A percentile compares a stretch with the other conserved stretches of the same genome.
Conservation (phyloP, 176 grass and related monocot species). For the Oryza meyeriana region DNA sequence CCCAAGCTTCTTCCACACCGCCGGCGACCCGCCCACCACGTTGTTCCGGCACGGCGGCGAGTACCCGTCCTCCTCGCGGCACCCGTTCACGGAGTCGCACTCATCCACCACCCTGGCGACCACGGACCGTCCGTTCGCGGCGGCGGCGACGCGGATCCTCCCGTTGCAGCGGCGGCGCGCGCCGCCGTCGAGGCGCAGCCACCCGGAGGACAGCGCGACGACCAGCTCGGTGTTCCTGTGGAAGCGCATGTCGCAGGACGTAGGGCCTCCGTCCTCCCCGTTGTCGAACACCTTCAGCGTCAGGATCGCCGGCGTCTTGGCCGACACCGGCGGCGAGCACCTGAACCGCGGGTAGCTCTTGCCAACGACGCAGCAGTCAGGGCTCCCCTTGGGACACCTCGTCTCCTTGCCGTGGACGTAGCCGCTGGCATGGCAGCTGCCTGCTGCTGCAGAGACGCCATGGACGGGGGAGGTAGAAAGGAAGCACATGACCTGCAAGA, state of each 20-base stretch:
- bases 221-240: slow-evolving; percentile 29
- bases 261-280: slow-evolving; percentile 19
- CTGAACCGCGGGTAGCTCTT: no score
- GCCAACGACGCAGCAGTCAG: no score
- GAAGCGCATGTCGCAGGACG: slow-evolving; percentile 27
- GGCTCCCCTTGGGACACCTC: no score
- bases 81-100: slow-evolving; percentile 46
- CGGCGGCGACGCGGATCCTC: slow-evolving; percentile 39
- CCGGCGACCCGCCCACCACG: slow-evolving; percentile 38
- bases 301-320: not conserved
- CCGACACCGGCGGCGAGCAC: slow-evolving; percentile 37
- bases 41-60: slow-evolving; percentile 49
- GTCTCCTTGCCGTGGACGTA: no score
- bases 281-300: slow-evolving; percentile 16
- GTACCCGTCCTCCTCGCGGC: slow-evolving; percentile 34
- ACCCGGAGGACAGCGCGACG: slow-evolving; percentile 30
- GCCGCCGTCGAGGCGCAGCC: slow-evolving; percentile 9
- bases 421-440: no score
- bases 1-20: slow-evolving; percentile 47
- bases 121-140: slow-evolving; percentile 31
- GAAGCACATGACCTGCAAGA: no score
- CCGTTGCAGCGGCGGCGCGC: slow-evolving; percentile 28
- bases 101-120: slow-evolving; percentile 57
- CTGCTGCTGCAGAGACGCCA: no score
- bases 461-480: no score